These are phyloP conservation scores for Acer saccharum DNA, from an alignment of 345 rosid genomes.

Conservation along the genomic window DNA sequence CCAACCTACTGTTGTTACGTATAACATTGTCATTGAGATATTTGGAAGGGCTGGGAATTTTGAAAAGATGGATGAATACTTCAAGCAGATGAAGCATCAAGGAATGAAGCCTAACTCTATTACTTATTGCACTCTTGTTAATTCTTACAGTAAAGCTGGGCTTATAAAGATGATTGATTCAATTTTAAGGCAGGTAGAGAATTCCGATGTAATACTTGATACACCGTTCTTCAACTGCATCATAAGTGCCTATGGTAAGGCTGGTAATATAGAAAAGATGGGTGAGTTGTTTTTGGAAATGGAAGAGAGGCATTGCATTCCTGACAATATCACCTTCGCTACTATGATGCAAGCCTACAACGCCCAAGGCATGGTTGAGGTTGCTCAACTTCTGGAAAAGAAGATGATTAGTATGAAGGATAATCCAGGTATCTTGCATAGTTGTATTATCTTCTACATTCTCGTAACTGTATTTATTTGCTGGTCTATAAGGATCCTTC, in stretches of 20 bases:
- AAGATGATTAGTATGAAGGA: slow-evolving; percentile 40
- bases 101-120: slow-evolving; percentile 82
- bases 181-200: slow-evolving; percentile 69
- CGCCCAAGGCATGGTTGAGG: slow-evolving; percentile 64
- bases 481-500: background rate
- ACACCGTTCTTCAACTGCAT: slow-evolving; percentile 77
- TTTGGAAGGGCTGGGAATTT: slow-evolving; percentile 66
- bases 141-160: slow-evolving; percentile 67
- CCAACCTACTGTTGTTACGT: slow-evolving; percentile 51
- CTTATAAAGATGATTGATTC: slow-evolving; percentile 62
- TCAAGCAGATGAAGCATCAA: slow-evolving; percentile 68
- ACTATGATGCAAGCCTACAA: slow-evolving; percentile 71
- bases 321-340: slow-evolving; percentile 67
- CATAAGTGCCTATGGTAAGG: slow-evolving; percentile 75
- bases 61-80: slow-evolving; percentile 66
- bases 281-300: slow-evolving; percentile 54
- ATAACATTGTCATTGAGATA: slow-evolving; percentile 64
- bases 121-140: slow-evolving; percentile 76
- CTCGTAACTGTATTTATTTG: background rate
- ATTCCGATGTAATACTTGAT: slow-evolving; percentile 76
- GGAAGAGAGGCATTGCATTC: slow-evolving; percentile 69
- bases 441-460: background rate
- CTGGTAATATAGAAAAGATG: slow-evolving; percentile 74
- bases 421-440: slow-evolving; percentile 32
- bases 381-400: slow-evolving; percentile 55